These are phyloP conservation scores for Chrysophaeum taylorii DNA, from an alignment of 352 stramenopile species.

Conservation along the genomic window DNA sequence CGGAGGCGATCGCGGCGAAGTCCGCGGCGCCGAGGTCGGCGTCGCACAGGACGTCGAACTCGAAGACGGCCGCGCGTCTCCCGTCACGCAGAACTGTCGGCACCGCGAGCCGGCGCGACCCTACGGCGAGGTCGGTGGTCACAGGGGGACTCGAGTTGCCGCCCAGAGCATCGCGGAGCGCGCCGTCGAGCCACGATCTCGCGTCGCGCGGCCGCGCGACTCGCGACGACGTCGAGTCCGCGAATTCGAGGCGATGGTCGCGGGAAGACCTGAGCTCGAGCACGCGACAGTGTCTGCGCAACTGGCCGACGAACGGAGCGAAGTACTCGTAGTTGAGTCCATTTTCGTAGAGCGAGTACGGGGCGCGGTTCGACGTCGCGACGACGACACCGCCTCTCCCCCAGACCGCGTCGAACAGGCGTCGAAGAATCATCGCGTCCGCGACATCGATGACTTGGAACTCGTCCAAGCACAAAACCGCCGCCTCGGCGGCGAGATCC, in stretches of 20 bases:
- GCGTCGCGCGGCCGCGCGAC: background rate
- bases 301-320: slow-evolving; percentile 82
- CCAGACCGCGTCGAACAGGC: slow-evolving; percentile 83
- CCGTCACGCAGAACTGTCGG: background rate
- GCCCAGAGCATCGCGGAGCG: background rate
- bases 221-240: background rate
- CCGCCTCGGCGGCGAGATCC: slow-evolving; percentile 65
- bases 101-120: too few species aligned
- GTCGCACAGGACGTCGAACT: slow-evolving; percentile 80
- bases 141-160: background rate
- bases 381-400: slow-evolving; percentile 75
- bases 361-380: slow-evolving; percentile 85
- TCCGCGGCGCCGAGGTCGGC: slow-evolving; percentile 81
- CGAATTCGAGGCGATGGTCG: slow-evolving; percentile 50
- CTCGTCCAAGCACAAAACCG: slow-evolving; percentile 92
- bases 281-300: slow-evolving; percentile 72
- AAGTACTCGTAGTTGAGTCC: slow-evolving; percentile 92
- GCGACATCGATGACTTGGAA: slow-evolving; percentile 83
- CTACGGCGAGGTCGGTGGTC: too few species aligned
- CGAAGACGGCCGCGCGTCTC: slow-evolving; percentile 55
- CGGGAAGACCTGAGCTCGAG: slow-evolving; percentile 53
- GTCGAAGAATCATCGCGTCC: slow-evolving; percentile 87
- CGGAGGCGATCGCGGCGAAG: slow-evolving; percentile 78
- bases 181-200: background rate
- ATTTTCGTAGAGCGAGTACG: slow-evolving; percentile 80